These are phyloP conservation scores for Lentinula lateritia DNA, from an alignment of 768 basidiomycete genomes.

Conservation along the genomic window DNA sequence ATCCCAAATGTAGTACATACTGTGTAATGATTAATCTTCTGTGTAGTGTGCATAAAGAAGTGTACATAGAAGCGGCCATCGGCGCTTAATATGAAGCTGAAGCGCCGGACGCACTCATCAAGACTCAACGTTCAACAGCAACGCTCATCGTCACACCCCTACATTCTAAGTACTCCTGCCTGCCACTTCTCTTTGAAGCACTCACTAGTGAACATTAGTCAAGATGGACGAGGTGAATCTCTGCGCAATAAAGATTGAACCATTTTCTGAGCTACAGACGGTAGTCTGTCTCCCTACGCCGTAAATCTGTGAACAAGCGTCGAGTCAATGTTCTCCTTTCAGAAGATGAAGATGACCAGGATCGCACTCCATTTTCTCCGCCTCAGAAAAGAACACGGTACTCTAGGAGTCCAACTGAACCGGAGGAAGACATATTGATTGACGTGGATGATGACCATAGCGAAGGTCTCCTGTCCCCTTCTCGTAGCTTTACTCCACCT, in stretches of 20 bases:
- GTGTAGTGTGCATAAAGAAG: too few relatives aligned
- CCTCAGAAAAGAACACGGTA: not conserved
- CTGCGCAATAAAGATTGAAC: not conserved
- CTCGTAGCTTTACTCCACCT: not conserved
- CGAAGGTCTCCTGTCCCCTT: not conserved
- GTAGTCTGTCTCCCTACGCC: not conserved
- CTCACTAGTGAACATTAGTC: not conserved
- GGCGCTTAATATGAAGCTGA: too few relatives aligned
- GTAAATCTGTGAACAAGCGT: conserved; percentile 3
- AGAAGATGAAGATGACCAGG: conserved; percentile 1
- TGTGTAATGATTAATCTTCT: too few relatives aligned
- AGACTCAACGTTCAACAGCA: too few relatives aligned
- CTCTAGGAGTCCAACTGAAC: not conserved
- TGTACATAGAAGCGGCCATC: too few relatives aligned
- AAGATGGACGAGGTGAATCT: conserved; percentile 1
- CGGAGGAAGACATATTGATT: not conserved
- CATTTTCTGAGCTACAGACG: not conserved
- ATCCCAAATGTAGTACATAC: too few relatives aligned
- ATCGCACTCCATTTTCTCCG: not conserved
- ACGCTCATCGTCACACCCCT: too few relatives aligned
- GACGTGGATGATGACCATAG: not conserved
- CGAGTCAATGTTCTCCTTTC: not conserved
- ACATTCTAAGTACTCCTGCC: too few relatives aligned
- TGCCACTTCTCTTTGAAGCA: not conserved
- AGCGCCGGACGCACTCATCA: too few relatives aligned